A percentile compares a stretch with the other conserved stretches of the same genome.
Evolutionary conservation across 2,329 filamentous ascomycete genomes (phyloP).

Genomic region (Teratosphaeria pseudoeucalypti): DNA sequence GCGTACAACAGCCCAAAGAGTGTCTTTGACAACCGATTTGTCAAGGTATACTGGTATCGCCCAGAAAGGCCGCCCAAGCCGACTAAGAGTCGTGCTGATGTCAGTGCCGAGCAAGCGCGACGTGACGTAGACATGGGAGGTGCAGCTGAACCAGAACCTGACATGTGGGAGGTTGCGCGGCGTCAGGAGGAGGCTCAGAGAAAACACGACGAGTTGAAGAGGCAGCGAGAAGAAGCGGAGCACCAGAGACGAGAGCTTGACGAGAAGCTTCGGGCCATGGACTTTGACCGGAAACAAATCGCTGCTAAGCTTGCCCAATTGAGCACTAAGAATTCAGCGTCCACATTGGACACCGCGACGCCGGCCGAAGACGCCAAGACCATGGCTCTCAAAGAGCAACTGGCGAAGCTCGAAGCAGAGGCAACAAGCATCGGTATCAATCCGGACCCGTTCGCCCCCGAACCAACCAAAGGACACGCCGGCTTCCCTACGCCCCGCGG

Average conservation of each 20-base stretch:
- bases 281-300: conserved; percentile 53
- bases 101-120: conserved; percentile 8
- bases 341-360: conserved; percentile 15
- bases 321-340: conserved; percentile 12
- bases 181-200: conserved; percentile 65
- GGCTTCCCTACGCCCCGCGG: conserved; percentile 23
- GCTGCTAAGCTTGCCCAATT: conserved; percentile 53
- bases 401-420: conserved; percentile 64
- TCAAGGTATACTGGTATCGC: conserved; percentile 72
- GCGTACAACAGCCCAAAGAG: conserved; percentile 69
- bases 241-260: conserved; percentile 54
- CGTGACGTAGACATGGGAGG: conserved; percentile 15
- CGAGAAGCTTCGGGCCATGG: conserved; percentile 51
- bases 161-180: conserved; percentile 57
- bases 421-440: conserved; percentile 60
- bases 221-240: conserved; percentile 53
- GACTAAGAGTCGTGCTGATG: neutral
- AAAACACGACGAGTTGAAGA: conserved; percentile 53
- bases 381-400: conserved; percentile 57
- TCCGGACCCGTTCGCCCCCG: conserved; percentile 33
- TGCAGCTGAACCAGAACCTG: conserved; percentile 44
- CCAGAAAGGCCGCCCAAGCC: conserved; percentile 23
- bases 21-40: conserved; percentile 76
- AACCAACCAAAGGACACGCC: neutral
- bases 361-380: conserved; percentile 37